A percentile compares a stretch with the other conserved stretches of the same genome.
phyloP scores from a whole-genome alignment of 2,329 filamentous ascomycete species.

The Exophiala oligosperma region DNA sequence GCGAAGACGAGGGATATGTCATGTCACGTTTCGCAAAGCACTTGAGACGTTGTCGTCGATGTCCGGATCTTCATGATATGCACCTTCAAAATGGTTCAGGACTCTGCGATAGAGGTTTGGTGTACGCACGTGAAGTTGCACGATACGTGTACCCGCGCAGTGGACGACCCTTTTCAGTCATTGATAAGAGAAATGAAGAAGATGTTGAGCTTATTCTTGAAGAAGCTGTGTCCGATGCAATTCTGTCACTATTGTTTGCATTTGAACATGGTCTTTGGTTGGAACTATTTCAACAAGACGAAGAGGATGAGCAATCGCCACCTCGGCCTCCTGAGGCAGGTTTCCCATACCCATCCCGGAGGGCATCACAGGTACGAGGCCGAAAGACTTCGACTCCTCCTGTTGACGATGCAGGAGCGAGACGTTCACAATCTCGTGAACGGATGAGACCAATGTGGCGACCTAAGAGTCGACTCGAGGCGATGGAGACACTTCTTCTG shows the following conservation, averaged over 20 bases:
- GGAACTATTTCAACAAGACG: not conserved
- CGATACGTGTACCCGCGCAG: not conserved
- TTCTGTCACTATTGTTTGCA: not conserved
- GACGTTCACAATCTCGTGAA: not conserved
- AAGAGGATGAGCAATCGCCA: not conserved
- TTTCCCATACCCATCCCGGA: not conserved
- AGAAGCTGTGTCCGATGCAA: not conserved
- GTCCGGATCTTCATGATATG: not conserved
- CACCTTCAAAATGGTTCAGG: not conserved
- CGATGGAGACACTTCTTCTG: not conserved
- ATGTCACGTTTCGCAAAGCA: not conserved
- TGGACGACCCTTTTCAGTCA: not conserved
- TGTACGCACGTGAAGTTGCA: not conserved
- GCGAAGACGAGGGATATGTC: not conserved
- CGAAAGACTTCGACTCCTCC: not conserved
- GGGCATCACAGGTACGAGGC: not conserved
- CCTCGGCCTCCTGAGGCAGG: not conserved
- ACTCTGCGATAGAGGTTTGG: not conserved
- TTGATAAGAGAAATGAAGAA: not conserved
- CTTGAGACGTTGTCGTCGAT: not conserved
- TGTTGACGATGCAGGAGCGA: not conserved
- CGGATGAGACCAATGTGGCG: not conserved
- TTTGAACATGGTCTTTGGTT: not conserved
- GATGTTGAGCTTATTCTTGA: not conserved
- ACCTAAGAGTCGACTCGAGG: not conserved